These are phyloP conservation scores for Elongisporangium undulatum DNA, from an alignment of 352 stramenopile genomes.

Conservation along the genomic window DNA sequence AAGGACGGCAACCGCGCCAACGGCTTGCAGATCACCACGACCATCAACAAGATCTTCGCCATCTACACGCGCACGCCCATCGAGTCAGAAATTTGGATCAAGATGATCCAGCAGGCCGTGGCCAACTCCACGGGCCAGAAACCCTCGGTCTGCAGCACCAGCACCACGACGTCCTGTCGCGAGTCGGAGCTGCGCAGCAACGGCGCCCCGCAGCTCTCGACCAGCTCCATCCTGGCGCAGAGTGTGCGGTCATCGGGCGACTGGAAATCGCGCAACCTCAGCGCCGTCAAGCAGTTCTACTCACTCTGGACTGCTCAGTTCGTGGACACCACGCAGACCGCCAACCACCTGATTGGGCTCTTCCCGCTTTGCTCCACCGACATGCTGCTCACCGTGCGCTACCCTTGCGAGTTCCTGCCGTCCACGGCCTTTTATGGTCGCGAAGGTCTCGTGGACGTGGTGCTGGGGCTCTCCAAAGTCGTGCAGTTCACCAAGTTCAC, in stretches of 20 bases:
- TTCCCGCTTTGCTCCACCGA: slow-evolving; percentile 83
- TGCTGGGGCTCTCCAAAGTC: slow-evolving; percentile 67
- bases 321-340: slow-evolving; percentile 53
- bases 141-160: slow-evolving; percentile 44
- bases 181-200: slow-evolving; percentile 51
- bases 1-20: slow-evolving; percentile 61
- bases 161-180: slow-evolving; percentile 33
- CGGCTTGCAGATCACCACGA: slow-evolving; percentile 80
- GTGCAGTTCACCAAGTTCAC: slow-evolving; percentile 69
- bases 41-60: slow-evolving; percentile 83
- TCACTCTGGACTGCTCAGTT: slow-evolving; percentile 74
- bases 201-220: slow-evolving; percentile 10
- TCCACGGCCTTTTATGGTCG: slow-evolving; percentile 75
- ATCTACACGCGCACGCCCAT: slow-evolving; percentile 80
- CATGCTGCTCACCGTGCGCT: slow-evolving; percentile 70
- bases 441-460: slow-evolving; percentile 76
- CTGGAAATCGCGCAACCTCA: slow-evolving; percentile 82
- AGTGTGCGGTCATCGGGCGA: slow-evolving; percentile 73
- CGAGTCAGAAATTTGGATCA: slow-evolving; percentile 82
- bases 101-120: slow-evolving; percentile 80
- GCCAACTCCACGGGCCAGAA: slow-evolving; percentile 44
- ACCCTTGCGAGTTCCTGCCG: slow-evolving; percentile 75
- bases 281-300: slow-evolving; percentile 83
- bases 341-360: slow-evolving; percentile 59
- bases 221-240: slow-evolving; percentile 41